These are phyloP conservation scores for Avena atlantica DNA, from an alignment of 176 grass and related monocot genomes.

Conservation along the genomic window DNA sequence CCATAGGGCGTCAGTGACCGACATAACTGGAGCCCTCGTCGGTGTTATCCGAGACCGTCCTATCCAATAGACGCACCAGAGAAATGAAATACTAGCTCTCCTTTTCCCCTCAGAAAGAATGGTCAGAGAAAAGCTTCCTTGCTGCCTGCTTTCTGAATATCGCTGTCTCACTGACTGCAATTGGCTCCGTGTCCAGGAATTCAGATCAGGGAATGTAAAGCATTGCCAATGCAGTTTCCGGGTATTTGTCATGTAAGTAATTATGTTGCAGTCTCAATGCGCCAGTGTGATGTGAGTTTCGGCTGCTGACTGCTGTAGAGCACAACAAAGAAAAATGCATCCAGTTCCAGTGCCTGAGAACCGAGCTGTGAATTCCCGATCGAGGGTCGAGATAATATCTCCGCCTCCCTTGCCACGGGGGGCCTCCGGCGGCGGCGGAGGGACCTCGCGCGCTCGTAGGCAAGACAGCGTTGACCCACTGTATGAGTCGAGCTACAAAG, in stretches of 20 bases:
- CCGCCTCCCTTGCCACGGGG: slow-evolving; percentile 46
- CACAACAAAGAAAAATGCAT: slow-evolving; percentile 16
- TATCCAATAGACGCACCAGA: too few relatives aligned
- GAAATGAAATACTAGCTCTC: too few relatives aligned
- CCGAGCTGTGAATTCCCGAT: slow-evolving; percentile 34
- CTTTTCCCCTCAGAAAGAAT: too few relatives aligned
- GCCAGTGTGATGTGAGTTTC: too few relatives aligned
- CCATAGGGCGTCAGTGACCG: too few relatives aligned
- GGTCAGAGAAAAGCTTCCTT: too few relatives aligned
- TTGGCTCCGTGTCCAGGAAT: neutral
- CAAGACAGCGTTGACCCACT: too few relatives aligned
- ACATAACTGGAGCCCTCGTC: too few relatives aligned
- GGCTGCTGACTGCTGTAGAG: neutral
- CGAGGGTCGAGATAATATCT: slow-evolving; percentile 19
- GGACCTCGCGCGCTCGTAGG: slow-evolving; percentile 52
- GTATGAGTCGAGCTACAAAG: too few relatives aligned
- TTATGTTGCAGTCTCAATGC: neutral
- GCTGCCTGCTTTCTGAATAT: too few relatives aligned
- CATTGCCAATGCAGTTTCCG: neutral
- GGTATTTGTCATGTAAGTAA: neutral
- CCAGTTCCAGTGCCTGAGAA: slow-evolving; percentile 31
- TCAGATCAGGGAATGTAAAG: neutral
- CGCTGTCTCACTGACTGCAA: too few relatives aligned
- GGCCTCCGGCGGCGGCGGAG: neutral
- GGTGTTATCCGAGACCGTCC: too few relatives aligned